Percentiles rank a stretch among this genome's conserved stretches.
These are phyloP conservation scores for Cornus florida DNA, from an alignment of 148 eudicot genomes.

Conservation along the genomic window DNA sequence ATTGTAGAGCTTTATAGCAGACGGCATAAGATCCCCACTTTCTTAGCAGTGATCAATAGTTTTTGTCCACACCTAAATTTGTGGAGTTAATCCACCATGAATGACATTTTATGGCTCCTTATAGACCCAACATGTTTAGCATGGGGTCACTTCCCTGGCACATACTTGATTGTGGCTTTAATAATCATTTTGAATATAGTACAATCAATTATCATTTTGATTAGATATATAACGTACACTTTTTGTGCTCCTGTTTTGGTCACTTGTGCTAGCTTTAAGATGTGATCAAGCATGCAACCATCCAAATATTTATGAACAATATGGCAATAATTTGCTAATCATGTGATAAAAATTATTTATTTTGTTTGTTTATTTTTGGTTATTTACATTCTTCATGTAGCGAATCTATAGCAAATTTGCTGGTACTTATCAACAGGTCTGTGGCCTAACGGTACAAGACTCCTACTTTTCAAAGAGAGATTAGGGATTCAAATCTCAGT, in stretches of 20 bases:
- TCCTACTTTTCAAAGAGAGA: too few species aligned
- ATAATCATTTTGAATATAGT: not conserved
- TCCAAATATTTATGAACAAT: not conserved
- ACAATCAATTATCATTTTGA: not conserved
- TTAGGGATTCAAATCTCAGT: too few species aligned
- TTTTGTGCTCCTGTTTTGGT: not conserved
- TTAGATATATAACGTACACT: not conserved
- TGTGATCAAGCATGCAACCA: not conserved
- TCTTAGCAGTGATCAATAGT: too few species aligned
- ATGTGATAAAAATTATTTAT: not conserved
- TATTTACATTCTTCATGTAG: too few species aligned
- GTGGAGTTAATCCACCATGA: too few species aligned
- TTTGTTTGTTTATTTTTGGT: not conserved
- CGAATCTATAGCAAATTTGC: too few species aligned
- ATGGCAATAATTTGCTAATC: not conserved
- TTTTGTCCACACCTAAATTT: too few species aligned
- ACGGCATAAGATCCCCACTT: too few species aligned
- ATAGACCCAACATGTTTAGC: not conserved
- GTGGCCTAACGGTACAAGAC: too few species aligned
- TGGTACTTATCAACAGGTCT: too few species aligned
- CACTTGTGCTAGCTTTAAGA: not conserved
- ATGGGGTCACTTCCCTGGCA: not conserved
- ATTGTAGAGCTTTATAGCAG: too few species aligned
- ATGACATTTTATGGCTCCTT: too few species aligned
- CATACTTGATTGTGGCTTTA: not conserved